phyloP scores from a whole-genome alignment of 2,329 filamentous ascomycete species.

The Domatiomyces catenatus region DNA sequence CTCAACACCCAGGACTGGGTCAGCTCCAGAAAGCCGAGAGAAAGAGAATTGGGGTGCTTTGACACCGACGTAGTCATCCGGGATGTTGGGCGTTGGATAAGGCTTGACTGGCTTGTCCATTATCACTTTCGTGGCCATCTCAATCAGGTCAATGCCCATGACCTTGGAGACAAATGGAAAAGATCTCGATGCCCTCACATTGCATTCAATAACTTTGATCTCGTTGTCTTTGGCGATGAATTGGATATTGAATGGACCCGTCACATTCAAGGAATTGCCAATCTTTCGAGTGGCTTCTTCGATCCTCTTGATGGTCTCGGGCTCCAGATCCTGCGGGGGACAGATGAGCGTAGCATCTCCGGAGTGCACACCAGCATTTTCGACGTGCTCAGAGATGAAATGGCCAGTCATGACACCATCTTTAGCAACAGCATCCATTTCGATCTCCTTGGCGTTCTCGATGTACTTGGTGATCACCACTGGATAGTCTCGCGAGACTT shows the following conservation, averaged over 20 bases:
- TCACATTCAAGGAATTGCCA: slow-evolving; percentile 81
- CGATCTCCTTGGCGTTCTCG: slow-evolving; percentile 97
- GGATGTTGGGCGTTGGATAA: slow-evolving; percentile 64
- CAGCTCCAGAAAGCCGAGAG: slow-evolving; percentile 86
- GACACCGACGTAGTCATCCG: slow-evolving; percentile 75
- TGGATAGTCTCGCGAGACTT: slow-evolving; percentile 87
- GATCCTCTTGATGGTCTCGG: slow-evolving; percentile 76
- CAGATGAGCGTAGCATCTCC: slow-evolving; percentile 92
- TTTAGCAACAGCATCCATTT: slow-evolving; percentile 94
- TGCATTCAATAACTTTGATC: slow-evolving; percentile 99
- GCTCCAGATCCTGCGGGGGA: slow-evolving; percentile 81
- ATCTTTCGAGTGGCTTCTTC: slow-evolving; percentile 94
- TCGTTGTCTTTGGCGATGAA: slow-evolving; percentile 99
- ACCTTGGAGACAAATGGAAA: slow-evolving; percentile 98
- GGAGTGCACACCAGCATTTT: slow-evolving; percentile 96
- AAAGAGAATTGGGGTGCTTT: slow-evolving; percentile 99
- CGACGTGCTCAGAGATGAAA: slow-evolving; percentile 96
- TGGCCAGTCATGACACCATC: slow-evolving; percentile 83
- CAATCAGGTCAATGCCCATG: slow-evolving; percentile 93
- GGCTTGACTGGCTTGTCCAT: slow-evolving; percentile 66
- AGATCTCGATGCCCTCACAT: slow-evolving; percentile 86
- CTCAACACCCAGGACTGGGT: slow-evolving; percentile 91
- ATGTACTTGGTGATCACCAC: slow-evolving; percentile 99
- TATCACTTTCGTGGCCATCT: slow-evolving; percentile 97
- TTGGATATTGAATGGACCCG: slow-evolving; percentile 95